Conservation (phyloP, 805 yeast genomes). For the Clavispora santaluciae region DNA sequence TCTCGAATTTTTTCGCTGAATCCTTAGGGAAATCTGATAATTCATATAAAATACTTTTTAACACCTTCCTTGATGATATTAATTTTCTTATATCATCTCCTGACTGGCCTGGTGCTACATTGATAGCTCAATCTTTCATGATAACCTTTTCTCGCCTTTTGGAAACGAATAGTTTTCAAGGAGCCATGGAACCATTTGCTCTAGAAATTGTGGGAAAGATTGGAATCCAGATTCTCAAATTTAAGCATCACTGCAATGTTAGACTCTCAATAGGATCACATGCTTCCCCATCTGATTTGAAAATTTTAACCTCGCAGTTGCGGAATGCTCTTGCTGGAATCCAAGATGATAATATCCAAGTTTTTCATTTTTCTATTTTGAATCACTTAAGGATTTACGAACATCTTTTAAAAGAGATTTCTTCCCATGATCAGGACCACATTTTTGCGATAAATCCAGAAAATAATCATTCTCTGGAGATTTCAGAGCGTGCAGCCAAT, state of each 20-base stretch:
- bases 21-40: conserved; percentile 5
- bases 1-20: conserved; percentile 7
- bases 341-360: neutral
- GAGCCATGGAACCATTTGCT: conserved; percentile 44
- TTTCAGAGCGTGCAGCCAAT: neutral
- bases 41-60: conserved; percentile 5
- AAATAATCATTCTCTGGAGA: neutral
- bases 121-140: conserved; percentile 29
- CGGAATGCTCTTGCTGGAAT: neutral
- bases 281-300: neutral
- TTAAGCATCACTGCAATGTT: neutral
- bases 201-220: conserved; percentile 60
- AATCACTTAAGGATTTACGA: neutral
- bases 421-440: neutral
- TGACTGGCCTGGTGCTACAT: conserved; percentile 59
- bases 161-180: conserved; percentile 33
- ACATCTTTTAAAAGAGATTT: neutral
- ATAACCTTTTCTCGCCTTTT: conserved; percentile 38
- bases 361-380: neutral
- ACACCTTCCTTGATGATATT: conserved; percentile 49
- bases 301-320: neutral
- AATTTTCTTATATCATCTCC: conserved; percentile 45
- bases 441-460: neutral
- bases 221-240: conserved; percentile 45
- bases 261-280: neutral